Percentiles rank a stretch among this genome's conserved stretches.
Evolutionary conservation across 768 basidiomycete species (phyloP).

Genomic region (Boletus eberwhitei): DNA sequence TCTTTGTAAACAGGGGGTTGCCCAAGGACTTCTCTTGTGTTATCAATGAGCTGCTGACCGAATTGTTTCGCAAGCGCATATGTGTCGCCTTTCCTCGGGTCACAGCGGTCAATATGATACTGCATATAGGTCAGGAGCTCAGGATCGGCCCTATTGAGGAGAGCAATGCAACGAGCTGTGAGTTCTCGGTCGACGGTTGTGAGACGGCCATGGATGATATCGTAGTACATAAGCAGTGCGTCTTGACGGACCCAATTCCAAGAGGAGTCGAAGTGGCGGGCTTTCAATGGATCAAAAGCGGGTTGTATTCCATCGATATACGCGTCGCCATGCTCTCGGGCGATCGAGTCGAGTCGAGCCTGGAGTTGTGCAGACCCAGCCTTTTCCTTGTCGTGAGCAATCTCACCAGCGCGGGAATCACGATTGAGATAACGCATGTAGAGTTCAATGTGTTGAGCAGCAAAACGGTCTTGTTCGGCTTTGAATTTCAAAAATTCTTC

Average conservation of each 20-base stretch:
- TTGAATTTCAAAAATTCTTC: constrained; percentile 98
- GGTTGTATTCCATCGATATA: constrained; percentile 97
- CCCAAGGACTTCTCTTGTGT: constrained; percentile 80
- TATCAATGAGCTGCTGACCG: constrained; percentile 92
- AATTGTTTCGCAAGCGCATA: constrained; percentile 97
- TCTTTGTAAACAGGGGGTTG: constrained; percentile 93
- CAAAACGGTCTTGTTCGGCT: constrained; percentile 87
- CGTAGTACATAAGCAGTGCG: constrained; percentile 94
- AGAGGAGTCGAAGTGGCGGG: constrained; percentile 95
- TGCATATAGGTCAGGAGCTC: constrained; percentile 93
- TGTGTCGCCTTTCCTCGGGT: constrained; percentile 80
- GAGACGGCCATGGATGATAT: constrained; percentile 94
- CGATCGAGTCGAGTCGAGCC: constrained; percentile 82
- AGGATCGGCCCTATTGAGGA: constrained; percentile 96
- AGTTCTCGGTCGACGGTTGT: constrained; percentile 95
- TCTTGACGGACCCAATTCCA: constrained; percentile 99
- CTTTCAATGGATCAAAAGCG: constrained; percentile 91
- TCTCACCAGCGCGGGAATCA: constrained; percentile 90
- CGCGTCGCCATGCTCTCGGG: constrained; percentile 86
- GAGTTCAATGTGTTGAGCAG: constrained; percentile 89
- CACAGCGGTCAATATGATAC: constrained; percentile 84
- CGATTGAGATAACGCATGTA: constrained; percentile 96
- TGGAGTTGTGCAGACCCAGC: constrained; percentile 70
- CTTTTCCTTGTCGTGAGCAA: constrained; percentile 85
- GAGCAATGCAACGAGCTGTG: constrained; percentile 93